Evolutionary conservation across 805 yeast species (phyloP).

Genomic region (Brettanomyces anomalus): DNA sequence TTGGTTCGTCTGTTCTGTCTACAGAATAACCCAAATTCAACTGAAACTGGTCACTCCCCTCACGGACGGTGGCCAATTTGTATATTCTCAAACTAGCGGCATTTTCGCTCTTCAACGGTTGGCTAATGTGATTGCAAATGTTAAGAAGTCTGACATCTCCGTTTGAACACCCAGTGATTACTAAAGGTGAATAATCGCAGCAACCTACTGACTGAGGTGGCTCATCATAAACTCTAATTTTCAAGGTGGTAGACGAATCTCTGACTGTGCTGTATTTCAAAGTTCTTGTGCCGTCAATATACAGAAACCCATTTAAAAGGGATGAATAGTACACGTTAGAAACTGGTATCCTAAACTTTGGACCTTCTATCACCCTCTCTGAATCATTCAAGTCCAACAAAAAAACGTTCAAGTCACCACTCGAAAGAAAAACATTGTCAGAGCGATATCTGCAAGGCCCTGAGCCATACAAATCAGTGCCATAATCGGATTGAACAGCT

Average conservation of each 20-base stretch:
- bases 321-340: slow-evolving; percentile 14
- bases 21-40: slow-evolving; percentile 14
- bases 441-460: slow-evolving; percentile 1
- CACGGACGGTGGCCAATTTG: slow-evolving; percentile 13
- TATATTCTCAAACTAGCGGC: slow-evolving; percentile 13
- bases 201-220: not conserved
- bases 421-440: slow-evolving; percentile 10
- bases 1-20: slow-evolving; percentile 5
- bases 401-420: slow-evolving; percentile 11
- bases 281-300: slow-evolving; percentile 10
- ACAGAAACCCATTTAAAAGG: slow-evolving; percentile 14
- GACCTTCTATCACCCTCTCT: slow-evolving; percentile 8
- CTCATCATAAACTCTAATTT: slow-evolving; percentile 11
- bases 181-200: slow-evolving; percentile 7
- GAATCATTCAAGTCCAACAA: slow-evolving; percentile 16
- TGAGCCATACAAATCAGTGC: slow-evolving; percentile 10
- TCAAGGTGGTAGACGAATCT: slow-evolving; percentile 8
- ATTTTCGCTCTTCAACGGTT: slow-evolving; percentile 5
- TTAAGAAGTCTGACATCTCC: slow-evolving; percentile 13
- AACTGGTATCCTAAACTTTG: slow-evolving; percentile 7
- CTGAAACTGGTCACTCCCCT: slow-evolving; percentile 11
- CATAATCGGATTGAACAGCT: slow-evolving; percentile 14
- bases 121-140: slow-evolving; percentile 6
- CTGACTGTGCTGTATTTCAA: slow-evolving; percentile 14
- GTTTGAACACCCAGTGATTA: slow-evolving; percentile 10